Base-by-base conservation (phyloP, 495 filamentous ascomycete genomes). In the Aspergillus saccharolyticus region DNA sequence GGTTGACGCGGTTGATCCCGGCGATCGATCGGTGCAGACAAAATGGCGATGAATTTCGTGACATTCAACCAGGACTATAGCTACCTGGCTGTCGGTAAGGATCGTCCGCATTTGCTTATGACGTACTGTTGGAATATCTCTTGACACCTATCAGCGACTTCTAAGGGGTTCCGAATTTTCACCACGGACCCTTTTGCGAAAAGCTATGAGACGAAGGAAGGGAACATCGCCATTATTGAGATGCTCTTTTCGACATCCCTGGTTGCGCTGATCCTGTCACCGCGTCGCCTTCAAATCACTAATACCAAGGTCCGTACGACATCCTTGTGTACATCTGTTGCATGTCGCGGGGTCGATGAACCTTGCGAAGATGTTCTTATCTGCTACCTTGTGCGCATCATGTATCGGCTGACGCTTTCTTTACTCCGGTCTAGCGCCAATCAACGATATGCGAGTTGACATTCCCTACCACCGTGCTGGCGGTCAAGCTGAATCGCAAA, bases 211-310 rank as follows among this genome's bases (percentile, higher is more conserved):
- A 91, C 89, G 63, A 88, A 90, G 58, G 90, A 97, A 58, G 91
- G 90, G 17, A 93, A 97, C 67, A 90, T 97, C 46, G 87, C 91
- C 42, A 88, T 96, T 54, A 84, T 98, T 68, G 95, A 97, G 78
- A 97, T 96, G 93, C 85, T 98, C 57, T 98, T 98, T 69, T 97
- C 94, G 44, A 98, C 94, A 45, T 98, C 94, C n/a, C 81, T 98
- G 45, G 92, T 98, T 17, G 94, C 94, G 39, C 79, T 96, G 17
- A 89, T 96, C 56, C 77, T 92, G 44, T 96, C 93, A 17, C 95
- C 94, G 1, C 78, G 94, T 50, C 87, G 93, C 33, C 80, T 98
- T 42, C 86, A 93, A 61, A 97, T 98, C 59, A 90, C 91, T 61
- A 98, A 98, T 74, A 97, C 95, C 42, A 97, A 98, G 83, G 90